phyloP scores from a whole-genome alignment of 257 asterid species.

The Jaltomata sinuosa region DNA sequence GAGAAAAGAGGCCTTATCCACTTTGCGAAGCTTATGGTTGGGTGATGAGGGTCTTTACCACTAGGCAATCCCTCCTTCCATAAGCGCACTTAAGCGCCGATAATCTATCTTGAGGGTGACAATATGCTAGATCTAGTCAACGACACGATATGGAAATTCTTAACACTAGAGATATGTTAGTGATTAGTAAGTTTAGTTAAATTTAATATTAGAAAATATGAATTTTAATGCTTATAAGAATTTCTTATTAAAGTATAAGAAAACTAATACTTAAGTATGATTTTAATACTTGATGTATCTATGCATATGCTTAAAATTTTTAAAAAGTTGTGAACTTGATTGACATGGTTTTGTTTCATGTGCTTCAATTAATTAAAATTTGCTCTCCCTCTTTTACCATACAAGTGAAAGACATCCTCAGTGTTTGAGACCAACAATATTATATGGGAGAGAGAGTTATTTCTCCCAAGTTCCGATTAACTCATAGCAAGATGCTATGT shows the following conservation, averaged over 20 bases:
- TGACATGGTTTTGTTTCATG: not conserved
- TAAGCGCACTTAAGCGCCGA: not conserved
- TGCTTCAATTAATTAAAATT: not conserved
- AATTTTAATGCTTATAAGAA: not conserved
- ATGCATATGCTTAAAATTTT: not conserved
- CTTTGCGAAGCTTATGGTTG: not conserved
- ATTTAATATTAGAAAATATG: not conserved
- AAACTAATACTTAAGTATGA: no score
- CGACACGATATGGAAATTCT: not conserved
- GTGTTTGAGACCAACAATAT: not conserved
- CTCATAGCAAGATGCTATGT: no score
- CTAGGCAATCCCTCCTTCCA: not conserved
- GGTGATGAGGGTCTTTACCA: not conserved
- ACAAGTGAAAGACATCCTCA: not conserved
- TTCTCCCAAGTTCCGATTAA: not conserved
- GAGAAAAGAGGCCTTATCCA: not conserved
- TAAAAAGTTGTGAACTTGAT: not conserved
- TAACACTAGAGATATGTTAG: not conserved
- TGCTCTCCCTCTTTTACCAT: not conserved
- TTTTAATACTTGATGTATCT: not conserved
- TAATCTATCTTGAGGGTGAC: not conserved
- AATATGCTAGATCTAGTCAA: not conserved
- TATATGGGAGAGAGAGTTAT: not conserved
- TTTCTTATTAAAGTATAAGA: no score
- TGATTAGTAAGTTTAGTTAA: not conserved